Evolutionary conservation across 2,329 filamentous ascomycete species (phyloP), one percentile per base, ranked within the genome.

Genomic region (Aspergillus arachidicola): DNA sequence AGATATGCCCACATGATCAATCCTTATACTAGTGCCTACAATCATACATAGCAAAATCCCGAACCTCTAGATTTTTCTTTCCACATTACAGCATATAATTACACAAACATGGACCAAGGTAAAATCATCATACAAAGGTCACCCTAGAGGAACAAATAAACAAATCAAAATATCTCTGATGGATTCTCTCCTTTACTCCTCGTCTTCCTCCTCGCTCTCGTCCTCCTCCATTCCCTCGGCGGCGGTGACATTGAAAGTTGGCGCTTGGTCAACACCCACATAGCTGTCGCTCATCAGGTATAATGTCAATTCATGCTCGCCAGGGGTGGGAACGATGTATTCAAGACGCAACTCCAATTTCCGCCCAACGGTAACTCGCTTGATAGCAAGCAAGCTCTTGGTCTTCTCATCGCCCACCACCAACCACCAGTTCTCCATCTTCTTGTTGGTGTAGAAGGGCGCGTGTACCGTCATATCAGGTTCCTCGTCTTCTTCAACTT

Each of bases 361-460:
- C 70, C 86, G 87, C 46, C 89, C 91, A 67, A 99, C 90, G 1
- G 94, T 96, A 64, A 99, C 90, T 70, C 94, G 88, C 85, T 98
- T 99, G 82, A 98, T 97, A 3, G 92, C 94, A 62, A 98, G 83
- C 66, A 99, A 83, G 67, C 86, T 94, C 82, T 93, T 94, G 46
- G 91, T 92, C 76, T 88, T 91, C 81, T 97, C 93, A 71, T 98
- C 94, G 34, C 94, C 94, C 38, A 99, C 92, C 23, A 99, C 92
- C 61, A 99, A 82, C 95, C 95, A 99, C 94, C 94, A 99, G 76
- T 95, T 97, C 84, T 99, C 95, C 82, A 92, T 90, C 85, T 99
- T 99, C 78, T 91, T 90, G 57, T 79, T 84, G 0, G 95, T 94
- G 76, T 95, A 99, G 84, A 98, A 99, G 0, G 95, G 95, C 58